phyloP scores from a whole-genome alignment of 2,329 filamentous ascomycete genomes.

The Aaosphaeria arxii region DNA sequence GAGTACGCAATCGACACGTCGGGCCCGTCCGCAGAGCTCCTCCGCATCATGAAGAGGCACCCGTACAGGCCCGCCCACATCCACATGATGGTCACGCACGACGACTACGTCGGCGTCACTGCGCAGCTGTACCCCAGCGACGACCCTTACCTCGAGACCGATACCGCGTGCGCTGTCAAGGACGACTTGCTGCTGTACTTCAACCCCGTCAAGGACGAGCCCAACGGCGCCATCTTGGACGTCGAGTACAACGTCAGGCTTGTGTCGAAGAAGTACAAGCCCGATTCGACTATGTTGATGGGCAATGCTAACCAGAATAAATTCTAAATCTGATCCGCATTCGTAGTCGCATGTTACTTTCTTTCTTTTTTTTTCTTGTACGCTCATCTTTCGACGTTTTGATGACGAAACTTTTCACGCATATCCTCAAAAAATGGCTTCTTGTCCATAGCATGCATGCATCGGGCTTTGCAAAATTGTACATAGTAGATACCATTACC shows the following conservation, averaged over 20 bases:
- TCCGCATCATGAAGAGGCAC: slow-evolving; percentile 52
- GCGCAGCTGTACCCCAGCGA: slow-evolving; percentile 54
- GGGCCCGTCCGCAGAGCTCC: slow-evolving; percentile 46
- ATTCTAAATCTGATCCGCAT: background rate
- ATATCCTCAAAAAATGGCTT: too few species aligned
- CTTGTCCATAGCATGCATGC: too few species aligned
- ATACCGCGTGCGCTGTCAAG: slow-evolving; percentile 55
- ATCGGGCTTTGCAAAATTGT: too few species aligned
- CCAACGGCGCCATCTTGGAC: slow-evolving; percentile 51
- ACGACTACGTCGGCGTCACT: slow-evolving; percentile 50
- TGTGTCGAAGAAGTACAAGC: slow-evolving; percentile 29
- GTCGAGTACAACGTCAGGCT: slow-evolving; percentile 55
- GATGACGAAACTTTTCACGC: too few species aligned
- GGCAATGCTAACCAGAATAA: slow-evolving; percentile 3
- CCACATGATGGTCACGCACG: slow-evolving; percentile 49
- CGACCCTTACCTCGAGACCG: slow-evolving; percentile 37
- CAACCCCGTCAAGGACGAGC: slow-evolving; percentile 44
- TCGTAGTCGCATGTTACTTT: too few species aligned
- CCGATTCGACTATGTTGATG: slow-evolving; percentile 30
- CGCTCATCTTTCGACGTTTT: too few species aligned
- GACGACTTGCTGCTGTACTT: slow-evolving; percentile 9
- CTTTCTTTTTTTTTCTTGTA: too few species aligned
- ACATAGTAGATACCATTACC: too few species aligned
- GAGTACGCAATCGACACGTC: slow-evolving; percentile 65
- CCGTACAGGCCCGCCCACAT: slow-evolving; percentile 56